Conservation (phyloP, 176 grass and related monocot species). For the Carex littledalei region DNA sequence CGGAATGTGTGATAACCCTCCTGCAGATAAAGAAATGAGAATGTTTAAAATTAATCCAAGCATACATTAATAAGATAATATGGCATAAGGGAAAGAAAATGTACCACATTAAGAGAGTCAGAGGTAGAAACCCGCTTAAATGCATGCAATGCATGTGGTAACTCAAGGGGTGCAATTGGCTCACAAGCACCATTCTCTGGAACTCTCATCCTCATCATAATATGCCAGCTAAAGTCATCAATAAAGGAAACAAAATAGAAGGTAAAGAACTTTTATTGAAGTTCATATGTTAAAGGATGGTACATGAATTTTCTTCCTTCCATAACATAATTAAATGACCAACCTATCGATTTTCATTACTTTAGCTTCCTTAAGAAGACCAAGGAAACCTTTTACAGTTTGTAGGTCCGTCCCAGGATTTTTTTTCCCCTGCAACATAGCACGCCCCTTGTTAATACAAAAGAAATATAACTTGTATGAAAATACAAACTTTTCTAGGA, state of each 20-base stretch:
- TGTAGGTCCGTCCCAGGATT: conserved; percentile 72
- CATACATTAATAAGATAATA: conserved; percentile 18
- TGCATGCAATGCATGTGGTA: conserved; percentile 81
- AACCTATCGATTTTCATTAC: conserved; percentile 86
- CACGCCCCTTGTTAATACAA: neutral
- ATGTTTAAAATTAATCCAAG: neutral
- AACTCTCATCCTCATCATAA: conserved; percentile 80
- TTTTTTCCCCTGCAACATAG: conserved; percentile 75
- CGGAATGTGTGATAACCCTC: conserved; percentile 82
- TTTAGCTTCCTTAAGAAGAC: conserved; percentile 54
- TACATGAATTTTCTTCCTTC: neutral
- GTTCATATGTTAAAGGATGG: neutral
- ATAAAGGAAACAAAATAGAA: neutral
- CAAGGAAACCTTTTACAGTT: conserved; percentile 67
- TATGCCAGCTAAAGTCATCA: conserved; percentile 76
- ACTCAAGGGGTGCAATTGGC: conserved; percentile 79
- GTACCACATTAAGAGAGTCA: conserved; percentile 81
- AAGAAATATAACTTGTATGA: neutral
- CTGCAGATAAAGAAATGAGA: conserved; percentile 43
- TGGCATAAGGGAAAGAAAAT: conserved; percentile 18
- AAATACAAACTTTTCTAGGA: conserved; percentile 17
- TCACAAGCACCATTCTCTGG: conserved; percentile 66
- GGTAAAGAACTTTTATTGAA: conserved; percentile 21
- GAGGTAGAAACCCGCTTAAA: conserved; percentile 69
- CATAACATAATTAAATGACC: neutral